Evolutionary conservation across 495 filamentous ascomycete species (phyloP).

Genomic region (Xylaria venustula): DNA sequence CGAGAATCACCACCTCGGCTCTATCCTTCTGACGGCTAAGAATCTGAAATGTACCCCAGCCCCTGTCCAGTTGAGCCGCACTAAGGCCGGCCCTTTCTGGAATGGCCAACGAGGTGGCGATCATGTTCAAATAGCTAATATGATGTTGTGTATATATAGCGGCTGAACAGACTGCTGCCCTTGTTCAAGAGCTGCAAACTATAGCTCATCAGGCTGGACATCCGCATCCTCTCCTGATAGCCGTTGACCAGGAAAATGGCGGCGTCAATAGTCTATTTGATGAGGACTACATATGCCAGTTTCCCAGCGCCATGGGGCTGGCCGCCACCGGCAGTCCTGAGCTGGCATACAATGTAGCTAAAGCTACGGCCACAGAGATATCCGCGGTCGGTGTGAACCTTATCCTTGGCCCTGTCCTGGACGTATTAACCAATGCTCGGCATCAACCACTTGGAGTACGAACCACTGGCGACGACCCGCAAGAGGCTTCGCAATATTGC

Average conservation of each 20-base stretch:
- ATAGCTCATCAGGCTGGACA: slow-evolving; percentile 85
- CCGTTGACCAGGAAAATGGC: slow-evolving; percentile 90
- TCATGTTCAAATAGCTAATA: slow-evolving; percentile 17
- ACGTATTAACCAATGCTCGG: slow-evolving; percentile 83
- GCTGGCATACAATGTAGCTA: slow-evolving; percentile 76
- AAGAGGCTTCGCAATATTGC: slow-evolving; percentile 84
- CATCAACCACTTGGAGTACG: slow-evolving; percentile 85
- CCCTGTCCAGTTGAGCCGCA: background rate
- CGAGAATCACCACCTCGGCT: slow-evolving; percentile 78
- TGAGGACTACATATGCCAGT: slow-evolving; percentile 87
- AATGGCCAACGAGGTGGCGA: background rate
- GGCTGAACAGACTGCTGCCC: slow-evolving; percentile 75
- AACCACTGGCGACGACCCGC: slow-evolving; percentile 80
- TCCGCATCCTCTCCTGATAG: slow-evolving; percentile 78
- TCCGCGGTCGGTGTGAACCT: slow-evolving; percentile 86
- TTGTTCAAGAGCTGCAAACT: slow-evolving; percentile 83
- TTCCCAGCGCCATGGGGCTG: slow-evolving; percentile 87
- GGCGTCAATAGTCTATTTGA: slow-evolving; percentile 92
- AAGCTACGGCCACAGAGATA: slow-evolving; percentile 83
- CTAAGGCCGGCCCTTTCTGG: background rate
- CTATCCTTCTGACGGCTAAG: slow-evolving; percentile 83
- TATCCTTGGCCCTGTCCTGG: slow-evolving; percentile 86
- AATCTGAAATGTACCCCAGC: slow-evolving; percentile 74
- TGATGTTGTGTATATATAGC: slow-evolving; percentile 44
- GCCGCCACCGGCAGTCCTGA: slow-evolving; percentile 78